Evolutionary conservation across 352 stramenopile genomes (phyloP).

Genomic region (Pythium coloratum): DNA sequence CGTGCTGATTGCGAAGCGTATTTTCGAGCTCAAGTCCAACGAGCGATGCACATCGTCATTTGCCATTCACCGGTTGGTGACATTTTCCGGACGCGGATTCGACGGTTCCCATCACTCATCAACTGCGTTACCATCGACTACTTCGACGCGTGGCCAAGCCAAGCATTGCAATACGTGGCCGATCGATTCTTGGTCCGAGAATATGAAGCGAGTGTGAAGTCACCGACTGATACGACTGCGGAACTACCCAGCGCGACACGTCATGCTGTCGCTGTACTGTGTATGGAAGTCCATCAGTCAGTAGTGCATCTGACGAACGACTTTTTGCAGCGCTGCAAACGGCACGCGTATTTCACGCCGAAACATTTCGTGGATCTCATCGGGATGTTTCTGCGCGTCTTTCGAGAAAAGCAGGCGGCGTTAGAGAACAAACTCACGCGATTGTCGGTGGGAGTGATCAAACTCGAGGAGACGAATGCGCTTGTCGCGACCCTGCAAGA

Average conservation of each 20-base stretch:
- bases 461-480: slow-evolving; percentile 71
- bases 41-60: slow-evolving; percentile 90
- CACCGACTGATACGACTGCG: neutral
- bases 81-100: slow-evolving; percentile 79
- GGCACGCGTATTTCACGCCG: slow-evolving; percentile 68
- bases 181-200: slow-evolving; percentile 44
- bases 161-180: slow-evolving; percentile 83
- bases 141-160: slow-evolving; percentile 91
- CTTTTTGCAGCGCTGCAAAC: slow-evolving; percentile 39
- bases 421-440: slow-evolving; percentile 54
- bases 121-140: slow-evolving; percentile 94
- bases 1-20: slow-evolving; percentile 78
- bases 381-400: slow-evolving; percentile 77
- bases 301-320: slow-evolving; percentile 21
- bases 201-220: neutral
- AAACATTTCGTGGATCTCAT: slow-evolving; percentile 92
- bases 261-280: slow-evolving; percentile 40
- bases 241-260: slow-evolving; percentile 24
- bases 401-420: slow-evolving; percentile 46
- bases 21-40: slow-evolving; percentile 76
- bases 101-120: slow-evolving; percentile 92
- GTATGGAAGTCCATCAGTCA: slow-evolving; percentile 57
- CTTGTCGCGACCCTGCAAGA: slow-evolving; percentile 62
- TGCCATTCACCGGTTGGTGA: slow-evolving; percentile 86
- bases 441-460: slow-evolving; percentile 62